phyloP scores from a whole-genome alignment of 306 rosid species.

The Trifolium dubium region DNA sequence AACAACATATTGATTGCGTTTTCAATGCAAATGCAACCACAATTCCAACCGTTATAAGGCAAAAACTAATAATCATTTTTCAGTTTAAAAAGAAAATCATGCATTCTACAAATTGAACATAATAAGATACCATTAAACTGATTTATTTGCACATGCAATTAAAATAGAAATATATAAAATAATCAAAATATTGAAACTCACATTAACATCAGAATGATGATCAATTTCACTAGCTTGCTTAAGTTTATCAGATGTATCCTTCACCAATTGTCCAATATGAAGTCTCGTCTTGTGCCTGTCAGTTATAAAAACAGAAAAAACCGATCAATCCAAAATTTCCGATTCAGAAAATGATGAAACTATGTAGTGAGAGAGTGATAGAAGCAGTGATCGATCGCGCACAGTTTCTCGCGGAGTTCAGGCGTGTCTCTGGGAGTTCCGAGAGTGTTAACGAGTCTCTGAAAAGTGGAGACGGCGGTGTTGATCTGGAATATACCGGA shows the following conservation, averaged over 20 bases:
- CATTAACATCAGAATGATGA: constrained; percentile 72
- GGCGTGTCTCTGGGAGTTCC: constrained; percentile 99
- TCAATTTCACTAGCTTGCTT: constrained; percentile 93
- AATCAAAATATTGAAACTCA: constrained; percentile 41
- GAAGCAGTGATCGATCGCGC: constrained; percentile 41
- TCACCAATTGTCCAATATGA: constrained; percentile 94
- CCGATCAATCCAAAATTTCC: constrained; percentile 15
- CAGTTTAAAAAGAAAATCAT: neutral
- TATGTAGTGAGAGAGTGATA: neutral
- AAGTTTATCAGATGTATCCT: constrained; percentile 89
- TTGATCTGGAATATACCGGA: constrained; percentile 98
- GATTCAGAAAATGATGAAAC: neutral
- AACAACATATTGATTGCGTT: too few species aligned
- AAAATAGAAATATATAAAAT: neutral
- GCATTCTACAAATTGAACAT: neutral
- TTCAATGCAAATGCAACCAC: neutral
- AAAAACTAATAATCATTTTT: neutral
- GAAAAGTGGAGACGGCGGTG: constrained; percentile 94
- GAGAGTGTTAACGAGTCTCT: constrained; percentile 92
- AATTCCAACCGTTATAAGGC: neutral
- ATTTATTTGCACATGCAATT: constrained; percentile 22
- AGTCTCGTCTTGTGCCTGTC: constrained; percentile 90
- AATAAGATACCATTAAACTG: constrained; percentile 21
- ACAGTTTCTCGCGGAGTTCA: constrained; percentile 95
- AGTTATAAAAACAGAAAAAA: constrained; percentile 33